phyloP scores from a whole-genome alignment of 2,329 filamentous ascomycete genomes.

The Escovopsis weberi region DNA sequence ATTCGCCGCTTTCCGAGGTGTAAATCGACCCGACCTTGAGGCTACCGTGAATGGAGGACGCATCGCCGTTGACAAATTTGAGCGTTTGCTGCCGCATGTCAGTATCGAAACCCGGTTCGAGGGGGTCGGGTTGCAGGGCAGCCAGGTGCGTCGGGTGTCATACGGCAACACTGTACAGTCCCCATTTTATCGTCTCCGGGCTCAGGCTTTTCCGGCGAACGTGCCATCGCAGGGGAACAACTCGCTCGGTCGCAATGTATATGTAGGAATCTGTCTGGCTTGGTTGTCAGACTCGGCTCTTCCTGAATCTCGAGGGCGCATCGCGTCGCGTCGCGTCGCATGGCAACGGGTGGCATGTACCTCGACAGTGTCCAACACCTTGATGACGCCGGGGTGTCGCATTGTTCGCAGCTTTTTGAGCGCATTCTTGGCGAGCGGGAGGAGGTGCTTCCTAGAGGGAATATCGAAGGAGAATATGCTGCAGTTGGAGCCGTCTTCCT shows the following conservation, averaged over 20 bases:
- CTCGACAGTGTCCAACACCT: slow-evolving; percentile 88
- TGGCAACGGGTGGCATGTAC: slow-evolving; percentile 25
- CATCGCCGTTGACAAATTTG: slow-evolving; percentile 93
- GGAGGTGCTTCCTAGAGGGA: slow-evolving; percentile 58
- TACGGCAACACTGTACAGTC: slow-evolving; percentile 73
- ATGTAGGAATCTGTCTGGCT: slow-evolving; percentile 78
- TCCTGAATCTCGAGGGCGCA: not conserved
- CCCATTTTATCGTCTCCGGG: slow-evolving; percentile 94
- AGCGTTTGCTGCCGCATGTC: slow-evolving; percentile 54
- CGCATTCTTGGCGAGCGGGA: slow-evolving; percentile 85
- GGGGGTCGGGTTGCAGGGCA: too few relatives aligned
- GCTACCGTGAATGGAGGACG: slow-evolving; percentile 78
- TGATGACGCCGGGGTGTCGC: slow-evolving; percentile 87
- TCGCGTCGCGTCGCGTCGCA: not conserved
- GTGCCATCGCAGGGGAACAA: slow-evolving; percentile 80
- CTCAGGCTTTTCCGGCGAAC: slow-evolving; percentile 76
- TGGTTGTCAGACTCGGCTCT: slow-evolving; percentile 10
- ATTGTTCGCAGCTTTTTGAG: slow-evolving; percentile 86
- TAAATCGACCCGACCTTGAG: slow-evolving; percentile 78
- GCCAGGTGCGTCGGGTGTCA: slow-evolving; percentile 7
- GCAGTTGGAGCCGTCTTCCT: slow-evolving; percentile 91
- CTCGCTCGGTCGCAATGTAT: slow-evolving; percentile 86
- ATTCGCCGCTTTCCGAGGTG: slow-evolving; percentile 91
- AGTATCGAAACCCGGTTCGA: too few relatives aligned
- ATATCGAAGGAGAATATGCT: slow-evolving; percentile 97